phyloP scores from a whole-genome alignment of 257 asterid species.

The Salvia rosmarinus region DNA sequence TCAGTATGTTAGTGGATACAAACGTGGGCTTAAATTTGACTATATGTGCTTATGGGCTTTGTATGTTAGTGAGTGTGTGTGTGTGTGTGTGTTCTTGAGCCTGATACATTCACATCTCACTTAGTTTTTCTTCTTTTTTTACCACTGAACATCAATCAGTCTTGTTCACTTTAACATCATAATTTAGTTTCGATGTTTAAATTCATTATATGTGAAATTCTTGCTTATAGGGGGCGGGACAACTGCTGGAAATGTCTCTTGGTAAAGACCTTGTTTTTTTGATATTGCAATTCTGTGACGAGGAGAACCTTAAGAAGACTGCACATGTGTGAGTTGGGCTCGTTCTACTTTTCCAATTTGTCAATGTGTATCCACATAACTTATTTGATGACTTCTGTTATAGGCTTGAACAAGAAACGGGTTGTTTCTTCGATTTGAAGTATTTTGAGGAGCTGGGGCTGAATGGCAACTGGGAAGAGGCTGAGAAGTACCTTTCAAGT shows the following conservation, averaged over 20 bases:
- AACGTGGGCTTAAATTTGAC: not conserved
- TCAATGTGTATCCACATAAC: not conserved
- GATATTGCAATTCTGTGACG: slow-evolving; percentile 71
- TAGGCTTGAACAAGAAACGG: slow-evolving; percentile 82
- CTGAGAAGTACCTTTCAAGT: slow-evolving; percentile 61
- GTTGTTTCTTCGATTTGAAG: slow-evolving; percentile 61
- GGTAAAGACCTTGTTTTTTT: slow-evolving; percentile 63
- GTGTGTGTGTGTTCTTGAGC: slow-evolving; percentile 2
- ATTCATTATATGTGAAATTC: slow-evolving; percentile 25
- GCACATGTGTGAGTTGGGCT: slow-evolving; percentile 61
- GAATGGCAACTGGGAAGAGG: slow-evolving; percentile 59
- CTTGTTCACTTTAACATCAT: not conserved
- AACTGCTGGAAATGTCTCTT: slow-evolving; percentile 43
- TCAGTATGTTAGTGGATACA: not conserved
- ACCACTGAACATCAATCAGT: no score
- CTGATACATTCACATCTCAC: not conserved
- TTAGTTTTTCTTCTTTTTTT: no score
- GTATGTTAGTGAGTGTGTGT: no score
- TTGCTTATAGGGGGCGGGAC: slow-evolving; percentile 18
- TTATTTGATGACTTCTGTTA: slow-evolving; percentile 8
- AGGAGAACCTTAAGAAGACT: slow-evolving; percentile 65
- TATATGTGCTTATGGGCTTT: not conserved
- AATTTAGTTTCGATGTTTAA: not conserved
- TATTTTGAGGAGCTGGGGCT: slow-evolving; percentile 61
- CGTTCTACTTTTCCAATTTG: not conserved